Evolutionary conservation across 2,329 filamentous ascomycete species (phyloP), one percentile per base, ranked within the genome.

Genomic region (Arthrinium phaeospermum): DNA sequence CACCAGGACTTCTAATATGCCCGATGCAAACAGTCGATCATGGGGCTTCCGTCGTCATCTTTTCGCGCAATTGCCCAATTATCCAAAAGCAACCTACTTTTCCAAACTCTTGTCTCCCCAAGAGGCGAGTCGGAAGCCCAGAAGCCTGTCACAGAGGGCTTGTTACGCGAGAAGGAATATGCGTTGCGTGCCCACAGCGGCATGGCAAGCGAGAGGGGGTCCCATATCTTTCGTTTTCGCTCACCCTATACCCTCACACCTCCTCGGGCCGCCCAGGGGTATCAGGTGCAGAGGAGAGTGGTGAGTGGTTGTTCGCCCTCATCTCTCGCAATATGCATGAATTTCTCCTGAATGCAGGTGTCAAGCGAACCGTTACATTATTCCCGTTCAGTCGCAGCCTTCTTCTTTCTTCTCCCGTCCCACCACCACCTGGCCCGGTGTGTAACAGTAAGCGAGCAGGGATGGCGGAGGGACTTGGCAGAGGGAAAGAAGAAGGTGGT

Each of bases 281-380:
- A n/a, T 41, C 30, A 64, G 34, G 34, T 12, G 6, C 19, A 37
- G 30, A 37, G 16, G 45, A 7, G 45, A 47, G 16, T 7, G 16
- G 45, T 49, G 46, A 49, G 19, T n/a, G 49, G 34, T 22, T 41
- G 8, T n/a, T 7, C 37, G 34, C 19, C 16, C 57, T 64, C 34
- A 64, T 37, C 57, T 64, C 34, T 41, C 34, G 30, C n/a, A 64
- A 64, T 64, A 64, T 41, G 57, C 57, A 64, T 64, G 57, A 41
- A 64, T 64, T 64, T n/a, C 34, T 41, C 57, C 57, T 37, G 6
- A n/a, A 64, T 64, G 57, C 57, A 41, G 34, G 57, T 41, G 57
- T 41, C 34, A 64, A 64, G 57, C 57, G 57, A 64, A 64, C 57
- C 19, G 57, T 64, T 64, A 64, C 57, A 64, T 34, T 64, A 3